Evolutionary conservation across 1,139 yeast genomes (phyloP), one percentile per base, ranked within the genome.

Genomic region (Chernovozyma sophiae-reginae): DNA sequence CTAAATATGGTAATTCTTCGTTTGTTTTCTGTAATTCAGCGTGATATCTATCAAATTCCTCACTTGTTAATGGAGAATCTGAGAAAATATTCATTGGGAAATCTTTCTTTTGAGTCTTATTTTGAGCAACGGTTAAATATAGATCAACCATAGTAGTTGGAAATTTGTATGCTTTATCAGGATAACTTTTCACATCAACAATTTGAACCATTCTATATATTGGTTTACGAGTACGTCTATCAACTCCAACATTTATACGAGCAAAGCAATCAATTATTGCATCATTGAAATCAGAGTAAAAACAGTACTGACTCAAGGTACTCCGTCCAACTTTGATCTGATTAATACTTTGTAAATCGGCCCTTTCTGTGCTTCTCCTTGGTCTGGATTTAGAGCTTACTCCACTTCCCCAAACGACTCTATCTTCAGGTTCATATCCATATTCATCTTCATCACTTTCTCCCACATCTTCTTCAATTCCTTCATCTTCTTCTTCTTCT

Each of bases 131-230:
- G 27, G 68, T 56, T 61, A 89, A 60, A 61, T 79, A 79, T 45
- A 79, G 68, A 56, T 81, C 79, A 47, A 80, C 73, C 53, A 71
- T 69, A 48, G 76, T 68, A 31, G 63, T 69, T 10, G 79, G 78
- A 51, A 81, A 60, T 33, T 60, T 65, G 56, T 83, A 83, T 19
- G 80, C 75, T 46, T 70, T 78, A 30, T 79, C 81, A 3, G 74
- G 73, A 15, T 48, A 51, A 33, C 68, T 62, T 32, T 76, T 74
- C 23, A 82, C 72, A 39, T 78, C 83, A 46, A 79, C 81, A 36
- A 94, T 79, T 53, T 79, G 83, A 32, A 92, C 95, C 77, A 90
- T 75, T 49, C 97, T 73, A 60, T 92, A 92, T 43, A 78, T 75
- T n/a, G 83, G 74, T 46, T 66, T 65, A 32, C 82, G 77, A 6